Conservation (phyloP, 805 yeast genomes). For the Metschnikowia dekortorum region DNA sequence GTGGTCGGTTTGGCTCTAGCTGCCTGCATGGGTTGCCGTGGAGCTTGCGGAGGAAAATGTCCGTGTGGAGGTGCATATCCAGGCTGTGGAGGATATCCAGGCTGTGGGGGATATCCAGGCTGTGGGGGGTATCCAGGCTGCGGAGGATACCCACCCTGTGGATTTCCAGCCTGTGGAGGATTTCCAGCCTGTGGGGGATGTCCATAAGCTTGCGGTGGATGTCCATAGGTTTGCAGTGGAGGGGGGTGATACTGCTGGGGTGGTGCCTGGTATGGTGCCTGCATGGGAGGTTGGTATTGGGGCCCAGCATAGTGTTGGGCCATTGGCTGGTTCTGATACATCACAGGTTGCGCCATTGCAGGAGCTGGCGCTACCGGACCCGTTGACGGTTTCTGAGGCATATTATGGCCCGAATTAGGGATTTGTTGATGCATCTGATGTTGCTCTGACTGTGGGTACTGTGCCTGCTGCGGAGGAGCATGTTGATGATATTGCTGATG, state of each 20-base stretch:
- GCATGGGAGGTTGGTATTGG: slow-evolving; percentile 17
- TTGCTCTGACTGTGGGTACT: neutral
- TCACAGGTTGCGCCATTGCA: neutral
- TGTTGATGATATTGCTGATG: neutral
- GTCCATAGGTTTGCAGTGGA: slow-evolving; percentile 10
- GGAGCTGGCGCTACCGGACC: neutral
- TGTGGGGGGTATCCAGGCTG: slow-evolving; percentile 7
- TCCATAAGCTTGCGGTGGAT: slow-evolving; percentile 1
- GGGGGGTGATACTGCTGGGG: slow-evolving; percentile 13
- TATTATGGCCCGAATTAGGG: neutral
- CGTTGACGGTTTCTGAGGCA: neutral
- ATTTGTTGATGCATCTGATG: neutral
- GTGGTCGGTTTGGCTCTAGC: slow-evolving; percentile 23
- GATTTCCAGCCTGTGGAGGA: too few relatives aligned
- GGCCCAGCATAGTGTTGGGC: slow-evolving; percentile 5
- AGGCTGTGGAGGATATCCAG: slow-evolving; percentile 5
- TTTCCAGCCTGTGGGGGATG: too few relatives aligned
- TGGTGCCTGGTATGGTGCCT: slow-evolving; percentile 12
- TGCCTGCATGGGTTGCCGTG: neutral
- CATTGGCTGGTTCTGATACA: slow-evolving; percentile 2
- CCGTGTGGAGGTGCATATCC: slow-evolving; percentile 14
- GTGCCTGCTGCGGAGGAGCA: neutral
- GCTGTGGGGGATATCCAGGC: slow-evolving; percentile 5
- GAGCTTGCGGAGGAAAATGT: slow-evolving; percentile 15
- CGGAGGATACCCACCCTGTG: neutral